Percentiles rank a stretch among this genome's conserved stretches.
Evolutionary conservation across 192 early-diverging fungal species (phyloP).

Genomic region (Podila verticillata): DNA sequence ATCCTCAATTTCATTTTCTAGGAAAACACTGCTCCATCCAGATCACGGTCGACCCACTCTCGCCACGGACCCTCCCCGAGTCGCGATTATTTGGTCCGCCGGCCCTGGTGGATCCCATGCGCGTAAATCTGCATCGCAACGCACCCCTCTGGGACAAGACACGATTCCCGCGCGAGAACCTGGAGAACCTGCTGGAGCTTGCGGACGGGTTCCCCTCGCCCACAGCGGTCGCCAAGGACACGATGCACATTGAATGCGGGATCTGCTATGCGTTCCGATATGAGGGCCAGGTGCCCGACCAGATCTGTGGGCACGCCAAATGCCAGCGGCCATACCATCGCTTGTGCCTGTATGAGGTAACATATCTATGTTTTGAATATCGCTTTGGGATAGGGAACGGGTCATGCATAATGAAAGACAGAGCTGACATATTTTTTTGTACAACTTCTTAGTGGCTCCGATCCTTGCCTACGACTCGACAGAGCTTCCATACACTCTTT

Average conservation of each 20-base stretch:
- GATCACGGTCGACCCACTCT: conserved; percentile 28
- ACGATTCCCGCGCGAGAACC: conserved; percentile 26
- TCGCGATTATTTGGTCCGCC: conserved; percentile 33
- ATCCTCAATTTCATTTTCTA: background rate
- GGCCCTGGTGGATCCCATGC: conserved; percentile 24
- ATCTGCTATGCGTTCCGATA: conserved; percentile 46
- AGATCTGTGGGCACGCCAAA: conserved; percentile 33
- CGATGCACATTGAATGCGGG: conserved; percentile 43
- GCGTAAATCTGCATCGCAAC: conserved; percentile 32
- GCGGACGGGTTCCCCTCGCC: conserved; percentile 37
- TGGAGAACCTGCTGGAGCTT: conserved; percentile 27
- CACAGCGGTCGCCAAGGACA: conserved; percentile 23
- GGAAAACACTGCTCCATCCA: conserved; percentile 51
- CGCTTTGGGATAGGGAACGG: background rate
- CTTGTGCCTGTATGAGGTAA: conserved; percentile 36
- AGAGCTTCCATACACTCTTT: conserved; percentile 49
- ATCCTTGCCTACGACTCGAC: conserved; percentile 30
- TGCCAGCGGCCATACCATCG: conserved; percentile 45
- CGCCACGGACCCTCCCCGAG: conserved; percentile 21
- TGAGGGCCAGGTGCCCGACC: conserved; percentile 44
- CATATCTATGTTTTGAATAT: background rate
- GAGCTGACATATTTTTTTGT: background rate
- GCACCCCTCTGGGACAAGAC: conserved; percentile 23
- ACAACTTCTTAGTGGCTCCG: conserved; percentile 34
- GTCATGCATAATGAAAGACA: background rate